Evolutionary conservation across 495 filamentous ascomycete genomes (phyloP).

Genomic region (Xylaria cubensis): DNA sequence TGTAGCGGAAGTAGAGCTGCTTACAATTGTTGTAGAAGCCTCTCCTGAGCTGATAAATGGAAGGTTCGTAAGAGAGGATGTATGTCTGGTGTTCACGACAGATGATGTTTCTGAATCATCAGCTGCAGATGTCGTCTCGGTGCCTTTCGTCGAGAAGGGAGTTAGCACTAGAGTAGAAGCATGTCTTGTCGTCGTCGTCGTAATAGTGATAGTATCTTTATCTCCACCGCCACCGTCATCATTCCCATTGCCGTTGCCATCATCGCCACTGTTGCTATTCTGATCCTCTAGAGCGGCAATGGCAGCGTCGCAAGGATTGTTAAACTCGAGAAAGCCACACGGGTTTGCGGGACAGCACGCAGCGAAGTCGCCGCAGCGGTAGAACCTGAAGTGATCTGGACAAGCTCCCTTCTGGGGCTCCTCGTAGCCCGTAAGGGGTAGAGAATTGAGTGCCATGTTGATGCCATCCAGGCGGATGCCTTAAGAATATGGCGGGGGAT

Average conservation of each 20-base stretch:
- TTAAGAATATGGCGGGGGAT: background rate
- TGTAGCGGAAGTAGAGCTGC: background rate
- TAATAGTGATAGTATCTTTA: background rate
- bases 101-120: background rate
- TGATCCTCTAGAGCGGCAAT: background rate
- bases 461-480: background rate
- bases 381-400: constrained; percentile 22
- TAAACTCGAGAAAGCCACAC: constrained; percentile 11
- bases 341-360: constrained; percentile 37
- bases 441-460: background rate
- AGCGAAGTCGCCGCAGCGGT: constrained; percentile 30
- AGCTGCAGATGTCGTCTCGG: background rate
- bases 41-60: background rate
- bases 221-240: constrained; percentile 14
- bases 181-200: background rate
- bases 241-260: background rate
- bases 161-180: background rate
- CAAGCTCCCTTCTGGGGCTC: constrained; percentile 10
- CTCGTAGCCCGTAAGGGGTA: background rate
- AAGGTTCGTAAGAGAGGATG: background rate
- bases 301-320: constrained; percentile 6
- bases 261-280: background rate
- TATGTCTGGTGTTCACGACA: background rate
- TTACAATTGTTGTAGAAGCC: background rate
- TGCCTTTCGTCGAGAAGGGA: background rate